phyloP scores from a whole-genome alignment of 495 filamentous ascomycete genomes.

The Schizothecium vesticola region DNA sequence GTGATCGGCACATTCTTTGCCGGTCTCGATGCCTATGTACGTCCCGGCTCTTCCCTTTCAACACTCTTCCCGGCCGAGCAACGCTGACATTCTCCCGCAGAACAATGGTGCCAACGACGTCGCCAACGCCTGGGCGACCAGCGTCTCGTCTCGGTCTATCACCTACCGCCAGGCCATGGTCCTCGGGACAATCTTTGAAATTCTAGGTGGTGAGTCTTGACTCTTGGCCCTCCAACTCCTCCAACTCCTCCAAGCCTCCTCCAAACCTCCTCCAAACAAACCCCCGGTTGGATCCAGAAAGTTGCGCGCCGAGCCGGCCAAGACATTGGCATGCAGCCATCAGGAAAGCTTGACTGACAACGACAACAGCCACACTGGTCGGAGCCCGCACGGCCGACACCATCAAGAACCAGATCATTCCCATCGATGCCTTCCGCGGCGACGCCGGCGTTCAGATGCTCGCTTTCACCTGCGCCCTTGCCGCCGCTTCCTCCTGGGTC shows the following conservation, averaged over 20 bases:
- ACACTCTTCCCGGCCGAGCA: background rate
- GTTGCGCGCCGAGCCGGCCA: background rate
- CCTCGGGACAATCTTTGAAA: slow-evolving; percentile 60
- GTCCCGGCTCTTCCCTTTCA: background rate
- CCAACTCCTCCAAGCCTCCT: background rate
- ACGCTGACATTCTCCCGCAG: background rate
- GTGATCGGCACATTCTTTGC: slow-evolving; percentile 71
- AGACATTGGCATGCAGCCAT: background rate
- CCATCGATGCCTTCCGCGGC: slow-evolving; percentile 43
- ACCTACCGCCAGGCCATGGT: slow-evolving; percentile 62
- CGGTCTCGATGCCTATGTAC: slow-evolving; percentile 57
- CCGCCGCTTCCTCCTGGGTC: slow-evolving; percentile 55
- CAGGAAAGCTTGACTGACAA: background rate
- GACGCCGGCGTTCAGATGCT: slow-evolving; percentile 56
- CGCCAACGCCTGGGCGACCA: slow-evolving; percentile 69
- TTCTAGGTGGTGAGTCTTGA: slow-evolving; percentile 40
- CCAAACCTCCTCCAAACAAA: background rate
- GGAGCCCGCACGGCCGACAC: slow-evolving; percentile 61
- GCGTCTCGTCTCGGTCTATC: slow-evolving; percentile 62
- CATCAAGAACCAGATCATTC: slow-evolving; percentile 63
- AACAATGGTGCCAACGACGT: slow-evolving; percentile 52
- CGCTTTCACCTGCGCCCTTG: slow-evolving; percentile 55
- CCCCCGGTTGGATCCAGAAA: background rate
- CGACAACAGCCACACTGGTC: slow-evolving; percentile 47
- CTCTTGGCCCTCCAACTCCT: background rate